Base-by-base conservation (phyloP, 2,329 filamentous ascomycete species). In the Phaeosphaeriaceae sp. region DNA sequence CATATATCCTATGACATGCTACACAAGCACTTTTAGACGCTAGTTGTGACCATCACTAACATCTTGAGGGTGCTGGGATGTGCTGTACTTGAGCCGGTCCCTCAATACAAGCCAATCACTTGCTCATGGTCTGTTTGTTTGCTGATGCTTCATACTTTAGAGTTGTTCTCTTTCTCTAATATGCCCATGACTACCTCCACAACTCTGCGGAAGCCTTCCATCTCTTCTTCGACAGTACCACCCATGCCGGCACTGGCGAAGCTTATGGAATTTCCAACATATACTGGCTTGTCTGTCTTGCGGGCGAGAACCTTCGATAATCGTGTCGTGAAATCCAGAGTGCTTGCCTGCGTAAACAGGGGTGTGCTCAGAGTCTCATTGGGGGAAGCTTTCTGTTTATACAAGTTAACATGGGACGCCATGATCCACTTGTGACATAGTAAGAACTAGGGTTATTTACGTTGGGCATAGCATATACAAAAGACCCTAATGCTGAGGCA, bases 401-500 rank as follows among this genome's bases (percentile, higher is more conserved):
- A 23, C 5, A 1, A 12, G 20, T 63, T 43, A 64, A 64, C 58
- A 30, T 26, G 12, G 9, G 9, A 16, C 18, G n/a, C n/a, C n/a
- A n/a, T n/a, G n/a, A n/a, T n/a, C n/a, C n/a, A n/a, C n/a, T n/a
- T 12, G 52, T 9, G 9, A n/a, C 7, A 18, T 21, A 20, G 13
- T 33, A 13, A 29, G 16, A 9, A 2, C 3, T 30, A 4, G 15
- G 21, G 17, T 7, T 11, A 69, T 79, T 63, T 77, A 96, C 94
- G 76, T 96, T 89, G 13, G 94, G 93, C 71, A 99, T 84, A 2
- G 92, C 90, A 70, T 96, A 97, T 37, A 97, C 90, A 68, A 97
- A 93, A 41, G 91, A 96, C 3, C 94, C 93, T 74, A 97, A 81
- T 1, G 74, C 60, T 2, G 75, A 41, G 6, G 66, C 51, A 7